These are phyloP conservation scores for Haplographium delicatum DNA, from an alignment of 495 filamentous ascomycete species.

Conservation along the genomic window DNA sequence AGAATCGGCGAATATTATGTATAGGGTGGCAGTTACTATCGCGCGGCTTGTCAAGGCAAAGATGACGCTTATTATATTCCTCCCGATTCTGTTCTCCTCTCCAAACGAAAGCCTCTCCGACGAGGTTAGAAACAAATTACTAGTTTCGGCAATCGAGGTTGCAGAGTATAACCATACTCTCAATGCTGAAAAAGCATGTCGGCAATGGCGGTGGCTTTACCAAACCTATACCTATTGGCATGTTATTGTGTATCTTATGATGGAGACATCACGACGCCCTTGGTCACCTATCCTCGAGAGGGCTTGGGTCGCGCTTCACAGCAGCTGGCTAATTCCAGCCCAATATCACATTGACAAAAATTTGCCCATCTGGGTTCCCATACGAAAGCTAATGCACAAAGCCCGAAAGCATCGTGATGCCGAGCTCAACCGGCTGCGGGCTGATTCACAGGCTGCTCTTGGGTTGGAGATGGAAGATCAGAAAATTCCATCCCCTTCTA, in stretches of 20 bases:
- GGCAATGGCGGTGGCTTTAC: conserved; percentile 56
- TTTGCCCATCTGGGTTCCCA: conserved; percentile 45
- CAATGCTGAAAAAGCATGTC: conserved; percentile 39
- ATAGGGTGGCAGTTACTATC: conserved; percentile 40
- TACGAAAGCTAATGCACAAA: conserved; percentile 46
- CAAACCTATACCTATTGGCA: conserved; percentile 59
- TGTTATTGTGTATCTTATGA: conserved; percentile 48
- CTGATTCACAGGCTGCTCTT: conserved; percentile 26
- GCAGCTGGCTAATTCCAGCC: conserved; percentile 39
- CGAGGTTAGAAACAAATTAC: conserved; percentile 33
- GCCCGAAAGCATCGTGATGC: conserved; percentile 39
- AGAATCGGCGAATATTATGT: conserved; percentile 30
- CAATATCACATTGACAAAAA: conserved; percentile 34
- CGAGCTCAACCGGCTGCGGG: conserved; percentile 35
- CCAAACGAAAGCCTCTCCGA: conserved; percentile 29
- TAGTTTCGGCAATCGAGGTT: conserved; percentile 45
- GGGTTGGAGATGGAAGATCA: conserved; percentile 31
- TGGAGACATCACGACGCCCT: conserved; percentile 45
- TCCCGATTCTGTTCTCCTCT: conserved; percentile 36
- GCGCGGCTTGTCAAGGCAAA: conserved; percentile 39
- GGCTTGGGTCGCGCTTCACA: conserved; percentile 50
- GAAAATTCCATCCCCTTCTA: conserved; percentile 28
- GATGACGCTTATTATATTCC: conserved; percentile 40
- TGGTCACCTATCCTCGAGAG: conserved; percentile 46
- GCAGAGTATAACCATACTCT: conserved; percentile 50